Evolutionary conservation across 805 yeast species (phyloP), one percentile per base, ranked within the genome.

Genomic region (Cyberlindnera misumaiensis): DNA sequence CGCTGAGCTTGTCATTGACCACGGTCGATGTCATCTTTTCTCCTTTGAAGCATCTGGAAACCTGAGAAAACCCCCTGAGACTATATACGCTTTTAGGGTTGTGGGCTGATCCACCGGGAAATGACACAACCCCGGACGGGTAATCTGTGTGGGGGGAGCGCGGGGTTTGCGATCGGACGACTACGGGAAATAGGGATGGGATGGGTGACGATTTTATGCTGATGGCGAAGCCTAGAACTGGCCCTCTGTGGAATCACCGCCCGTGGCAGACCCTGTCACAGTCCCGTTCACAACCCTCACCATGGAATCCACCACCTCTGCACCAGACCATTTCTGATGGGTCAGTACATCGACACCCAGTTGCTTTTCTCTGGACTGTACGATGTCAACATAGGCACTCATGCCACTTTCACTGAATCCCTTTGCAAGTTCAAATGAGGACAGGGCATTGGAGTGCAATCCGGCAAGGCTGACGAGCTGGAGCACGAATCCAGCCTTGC

Each of bases 381-480:
- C 73, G 15, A 64, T 47, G 12, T 72, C 70, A 12, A 75, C 79
- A 45, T 75, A 75, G 0, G 80, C 79, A 45, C 65, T 61, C 80
- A 77, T 77, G 2, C 83, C 83, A 11, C 73, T 68, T 4, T 57
- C 46, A 43, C 63, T 64, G 59, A 73, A 77, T 31, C 62, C 63
- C 30, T 64, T 56, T 11, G 79, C 68, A 31, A 75, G 58, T 42
- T 73, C 64, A 68, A 73, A 72, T 38, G 75, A 67, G 12, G 74
- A 63, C 34, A 71, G 53, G 1, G 76, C 82, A 48, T 68, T 67
- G 33, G 68, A 58, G 49, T 77, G 83, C 16, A 75, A 51, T 0
- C 83, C 83, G 2, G 82, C 82, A 22, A 77, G 57, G 7, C 81
- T 75, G 13, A 77, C 74, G 30, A 78, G 63, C 55, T 77, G 83